phyloP scores from a whole-genome alignment of 768 basidiomycete species.

The Goffeauzyma gilvescens region DNA sequence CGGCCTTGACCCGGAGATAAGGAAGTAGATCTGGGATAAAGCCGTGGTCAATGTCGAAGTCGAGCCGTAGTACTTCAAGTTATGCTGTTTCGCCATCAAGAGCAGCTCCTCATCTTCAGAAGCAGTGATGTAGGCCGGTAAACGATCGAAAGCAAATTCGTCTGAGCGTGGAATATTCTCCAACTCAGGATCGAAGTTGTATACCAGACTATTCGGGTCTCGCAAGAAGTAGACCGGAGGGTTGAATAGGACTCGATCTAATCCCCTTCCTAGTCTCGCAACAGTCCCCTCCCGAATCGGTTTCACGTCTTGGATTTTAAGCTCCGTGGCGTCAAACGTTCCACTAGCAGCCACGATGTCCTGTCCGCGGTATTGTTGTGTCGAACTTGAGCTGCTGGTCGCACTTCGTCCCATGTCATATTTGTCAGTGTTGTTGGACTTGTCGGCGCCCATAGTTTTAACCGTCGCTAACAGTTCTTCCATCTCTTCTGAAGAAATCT shows the following conservation, averaged over 20 bases:
- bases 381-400: too few species aligned
- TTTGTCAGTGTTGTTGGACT: too few species aligned
- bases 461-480: too few species aligned
- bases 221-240: constrained; percentile 75
- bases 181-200: constrained; percentile 60
- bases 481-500: too few species aligned
- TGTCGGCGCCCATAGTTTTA: too few species aligned
- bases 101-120: constrained; percentile 63
- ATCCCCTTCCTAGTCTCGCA: too few species aligned
- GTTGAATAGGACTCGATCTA: constrained; percentile 35
- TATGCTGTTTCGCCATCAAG: constrained; percentile 42
- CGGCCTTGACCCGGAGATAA: constrained; percentile 42
- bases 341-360: too few species aligned
- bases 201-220: constrained; percentile 66
- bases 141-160: constrained; percentile 67
- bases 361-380: too few species aligned
- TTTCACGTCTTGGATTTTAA: too few species aligned
- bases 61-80: constrained; percentile 55
- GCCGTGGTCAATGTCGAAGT: constrained; percentile 76
- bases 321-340: too few species aligned
- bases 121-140: constrained; percentile 55
- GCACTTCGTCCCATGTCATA: too few species aligned
- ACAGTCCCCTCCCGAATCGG: too few species aligned
- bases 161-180: constrained; percentile 54
- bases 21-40: constrained; percentile 69